Evolutionary conservation across 2,329 filamentous ascomycete species (phyloP).

Genomic region (Parafenestella ontariensis): DNA sequence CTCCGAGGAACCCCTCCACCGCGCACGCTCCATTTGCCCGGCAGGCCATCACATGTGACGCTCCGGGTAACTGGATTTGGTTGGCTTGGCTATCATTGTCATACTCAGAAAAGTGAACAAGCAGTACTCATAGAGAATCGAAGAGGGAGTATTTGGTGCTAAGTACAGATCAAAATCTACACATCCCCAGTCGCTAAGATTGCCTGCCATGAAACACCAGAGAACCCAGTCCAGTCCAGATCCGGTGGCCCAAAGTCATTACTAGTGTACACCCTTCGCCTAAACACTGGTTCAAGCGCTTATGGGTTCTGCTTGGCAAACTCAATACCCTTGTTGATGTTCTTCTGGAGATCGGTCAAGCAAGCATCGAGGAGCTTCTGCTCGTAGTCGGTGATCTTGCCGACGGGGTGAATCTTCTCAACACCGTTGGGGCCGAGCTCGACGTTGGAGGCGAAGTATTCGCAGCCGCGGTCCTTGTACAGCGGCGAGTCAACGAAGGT

Average conservation of each 20-base stretch:
- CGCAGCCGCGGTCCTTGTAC: constrained; percentile 97
- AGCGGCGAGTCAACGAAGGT: constrained; percentile 96
- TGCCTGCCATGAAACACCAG: constrained; percentile 19
- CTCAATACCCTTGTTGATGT: constrained; percentile 89
- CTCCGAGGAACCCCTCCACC: neutral
- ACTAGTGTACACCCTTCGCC: constrained; percentile 37
- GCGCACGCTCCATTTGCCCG: neutral
- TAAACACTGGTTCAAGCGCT: constrained; percentile 6
- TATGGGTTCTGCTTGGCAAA: constrained; percentile 67
- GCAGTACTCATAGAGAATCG: neutral
- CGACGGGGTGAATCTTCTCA: constrained; percentile 88
- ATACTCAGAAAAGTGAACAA: neutral
- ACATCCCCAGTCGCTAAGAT: constrained; percentile 23
- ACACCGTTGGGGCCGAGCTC: constrained; percentile 97
- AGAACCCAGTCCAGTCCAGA: constrained; percentile 29
- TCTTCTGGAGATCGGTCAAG: constrained; percentile 84
- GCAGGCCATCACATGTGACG: neutral
- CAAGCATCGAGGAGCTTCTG: constrained; percentile 86
- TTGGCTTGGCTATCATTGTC: neutral
- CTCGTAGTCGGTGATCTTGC: constrained; percentile 84
- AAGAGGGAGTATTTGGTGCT: constrained; percentile 27
- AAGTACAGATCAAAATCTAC: constrained; percentile 32
- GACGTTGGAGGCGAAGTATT: constrained; percentile 95
- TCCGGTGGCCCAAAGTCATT: constrained; percentile 28
- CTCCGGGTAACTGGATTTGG: neutral